These are phyloP conservation scores for Penicillium fimorum DNA, from an alignment of 495 filamentous ascomycete genomes.

Conservation along the genomic window DNA sequence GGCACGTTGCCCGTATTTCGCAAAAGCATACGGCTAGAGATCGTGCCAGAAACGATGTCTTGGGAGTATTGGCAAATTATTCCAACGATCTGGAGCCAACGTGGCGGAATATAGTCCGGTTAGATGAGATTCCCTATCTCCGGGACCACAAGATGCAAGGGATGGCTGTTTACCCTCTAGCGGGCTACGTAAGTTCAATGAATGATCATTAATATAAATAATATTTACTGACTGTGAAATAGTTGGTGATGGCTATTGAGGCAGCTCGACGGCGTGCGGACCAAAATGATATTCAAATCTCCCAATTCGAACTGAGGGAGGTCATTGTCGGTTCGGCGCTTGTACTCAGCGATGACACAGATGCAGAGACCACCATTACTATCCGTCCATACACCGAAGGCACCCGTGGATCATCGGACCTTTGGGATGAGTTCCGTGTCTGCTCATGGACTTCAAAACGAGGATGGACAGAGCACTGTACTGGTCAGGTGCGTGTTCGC, in stretches of 20 bases:
- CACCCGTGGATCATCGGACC: constrained; percentile 35
- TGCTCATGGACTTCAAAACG: constrained; percentile 32
- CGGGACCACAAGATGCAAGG: constrained; percentile 49
- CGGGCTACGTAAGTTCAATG: constrained; percentile 42
- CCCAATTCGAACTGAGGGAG: constrained; percentile 37
- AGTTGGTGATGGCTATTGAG: constrained; percentile 50
- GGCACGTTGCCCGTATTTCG: constrained; percentile 49
- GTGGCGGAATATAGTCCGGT: constrained; percentile 46
- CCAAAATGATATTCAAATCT: constrained; percentile 16
- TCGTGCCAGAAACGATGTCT: constrained; percentile 49
- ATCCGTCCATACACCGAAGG: constrained; percentile 41
- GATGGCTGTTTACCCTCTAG: constrained; percentile 47
- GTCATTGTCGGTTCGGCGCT: constrained; percentile 42
- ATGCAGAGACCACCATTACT: constrained; percentile 41
- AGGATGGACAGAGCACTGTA: constrained; percentile 39
- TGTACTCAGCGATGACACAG: constrained; percentile 39
- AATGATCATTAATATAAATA: background rate
- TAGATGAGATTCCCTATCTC: constrained; percentile 51
- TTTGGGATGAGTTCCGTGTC: constrained; percentile 41
- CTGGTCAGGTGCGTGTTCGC: constrained; percentile 24
- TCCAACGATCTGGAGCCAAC: constrained; percentile 38
- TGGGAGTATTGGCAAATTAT: constrained; percentile 43
- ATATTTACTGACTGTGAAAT: constrained; percentile 2
- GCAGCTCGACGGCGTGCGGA: constrained; percentile 34
- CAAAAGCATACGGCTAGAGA: constrained; percentile 36